Evolutionary conservation across 1,139 yeast genomes (phyloP), one percentile per base, ranked within the genome.

Genomic region (Blastobotrys serpentis): DNA sequence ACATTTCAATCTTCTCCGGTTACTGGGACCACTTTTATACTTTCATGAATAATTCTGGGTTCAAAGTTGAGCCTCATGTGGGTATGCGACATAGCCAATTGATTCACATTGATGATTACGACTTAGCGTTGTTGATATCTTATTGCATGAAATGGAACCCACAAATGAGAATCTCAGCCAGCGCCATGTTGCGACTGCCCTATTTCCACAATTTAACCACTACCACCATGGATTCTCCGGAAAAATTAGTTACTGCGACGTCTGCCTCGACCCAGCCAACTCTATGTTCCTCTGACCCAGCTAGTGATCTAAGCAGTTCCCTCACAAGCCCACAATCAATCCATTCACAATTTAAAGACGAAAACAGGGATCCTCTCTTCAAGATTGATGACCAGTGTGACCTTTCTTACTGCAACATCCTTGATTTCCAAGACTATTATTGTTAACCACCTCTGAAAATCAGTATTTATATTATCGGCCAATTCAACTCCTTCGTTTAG

Each of bases 151-250:
- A 65, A 45, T 72, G 79, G 65, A 82, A 87, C 60, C 95, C 95
- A 0, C 68, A 74, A 23, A 62, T 71, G 29, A 73, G 96, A 51
- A 70, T 81, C 40, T 77, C 83, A 6, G 92, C 95, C 0, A 71
- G 72, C 10, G 79, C 77, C 50, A 89, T 95, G 0, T 68, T 87
- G 45, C 65, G 69, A 11, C 90, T 84, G 61, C 79, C 80, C 17
- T 85, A 84, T 82, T 67, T 81, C 40, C 25, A 21, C 17, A n/a
- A 13, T 6, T 7, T 33, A 4, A 33, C 13, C 11, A 4, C 13
- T 6, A 13, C 38, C 4, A 8, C 17, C 19, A 10, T 6, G 19
- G 10, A 13, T 16, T 13, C 19, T 18, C 38, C 17, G 13, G 18
- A 23, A 23, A 23, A 23, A 6, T 23, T 23, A 10, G 26, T 10